phyloP scores from a whole-genome alignment of 2,329 filamentous ascomycete genomes.

The Aspergillus aculeatinus region DNA sequence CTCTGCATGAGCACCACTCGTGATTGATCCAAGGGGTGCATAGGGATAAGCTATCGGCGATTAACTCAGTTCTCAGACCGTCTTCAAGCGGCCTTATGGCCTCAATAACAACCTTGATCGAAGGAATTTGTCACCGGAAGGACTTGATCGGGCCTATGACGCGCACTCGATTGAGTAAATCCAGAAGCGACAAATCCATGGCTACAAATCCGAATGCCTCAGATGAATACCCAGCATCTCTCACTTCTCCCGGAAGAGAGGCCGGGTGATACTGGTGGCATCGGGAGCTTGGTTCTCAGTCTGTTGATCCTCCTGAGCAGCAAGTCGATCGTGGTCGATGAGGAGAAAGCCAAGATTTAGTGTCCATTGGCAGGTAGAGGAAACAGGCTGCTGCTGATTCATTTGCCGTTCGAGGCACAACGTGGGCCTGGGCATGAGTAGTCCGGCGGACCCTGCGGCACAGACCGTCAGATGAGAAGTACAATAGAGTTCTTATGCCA shows the following conservation, averaged over 20 bases:
- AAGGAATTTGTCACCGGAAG: neutral
- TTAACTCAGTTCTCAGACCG: neutral
- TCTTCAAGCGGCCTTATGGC: neutral
- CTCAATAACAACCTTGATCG: neutral
- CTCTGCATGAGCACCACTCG: neutral
- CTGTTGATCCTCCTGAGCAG: neutral
- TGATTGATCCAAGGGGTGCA: neutral
- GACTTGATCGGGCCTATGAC: neutral
- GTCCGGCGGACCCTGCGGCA: neutral
- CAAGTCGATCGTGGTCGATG: neutral
- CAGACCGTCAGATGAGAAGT: neutral
- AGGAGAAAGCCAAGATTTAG: neutral
- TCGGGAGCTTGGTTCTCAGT: neutral
- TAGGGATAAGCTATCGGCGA: neutral
- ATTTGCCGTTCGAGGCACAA: neutral
- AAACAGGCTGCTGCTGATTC: neutral
- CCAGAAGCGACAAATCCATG: neutral
- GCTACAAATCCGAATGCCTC: neutral
- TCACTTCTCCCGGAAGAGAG: neutral
- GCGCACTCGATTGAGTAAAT: neutral
- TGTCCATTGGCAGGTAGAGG: neutral
- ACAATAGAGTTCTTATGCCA: neutral
- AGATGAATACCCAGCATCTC: neutral
- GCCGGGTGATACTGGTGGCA: neutral
- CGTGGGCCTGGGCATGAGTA: neutral